Evolutionary conservation across 352 stramenopile species (phyloP).

Genomic region (Aphanomyces stellatus): DNA sequence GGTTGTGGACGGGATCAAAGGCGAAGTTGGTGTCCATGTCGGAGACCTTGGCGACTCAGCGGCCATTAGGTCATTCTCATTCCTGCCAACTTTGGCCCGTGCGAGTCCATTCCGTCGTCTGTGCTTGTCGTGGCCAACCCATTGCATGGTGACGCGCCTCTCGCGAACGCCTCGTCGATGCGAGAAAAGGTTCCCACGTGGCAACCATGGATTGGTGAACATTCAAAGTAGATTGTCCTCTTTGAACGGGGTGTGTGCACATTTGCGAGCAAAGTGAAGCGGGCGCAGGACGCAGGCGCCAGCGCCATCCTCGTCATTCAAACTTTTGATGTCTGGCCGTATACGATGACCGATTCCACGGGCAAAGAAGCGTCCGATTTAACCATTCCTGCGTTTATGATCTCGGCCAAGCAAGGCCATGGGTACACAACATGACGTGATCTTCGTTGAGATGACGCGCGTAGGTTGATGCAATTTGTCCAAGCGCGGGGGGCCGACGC

Average conservation of each 20-base stretch:
- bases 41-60: not conserved
- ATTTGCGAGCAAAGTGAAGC: slow-evolving; percentile 65
- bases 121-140: slow-evolving; percentile 44
- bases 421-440: no score
- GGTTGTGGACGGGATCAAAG: slow-evolving; percentile 57
- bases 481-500: slow-evolving; percentile 27
- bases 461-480: not conserved
- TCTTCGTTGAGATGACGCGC: no score
- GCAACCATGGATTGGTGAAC: no score
- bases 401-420: slow-evolving; percentile 58
- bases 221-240: slow-evolving; percentile 56
- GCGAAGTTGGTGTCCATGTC: no score
- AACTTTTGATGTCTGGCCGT: slow-evolving; percentile 66
- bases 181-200: slow-evolving; percentile 49
- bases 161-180: slow-evolving; percentile 33
- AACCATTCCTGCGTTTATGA: slow-evolving; percentile 69
- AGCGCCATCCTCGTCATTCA: slow-evolving; percentile 59
- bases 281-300: slow-evolving; percentile 46
- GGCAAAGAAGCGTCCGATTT: slow-evolving; percentile 47
- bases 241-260: slow-evolving; percentile 61
- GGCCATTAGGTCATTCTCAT: slow-evolving; percentile 48
- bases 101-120: slow-evolving; percentile 37
- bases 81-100: slow-evolving; percentile 69
- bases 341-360: slow-evolving; percentile 76
- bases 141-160: slow-evolving; percentile 40